phyloP scores from a whole-genome alignment of 1,139 yeast species.

The Blastobotrys ciferrii region DNA sequence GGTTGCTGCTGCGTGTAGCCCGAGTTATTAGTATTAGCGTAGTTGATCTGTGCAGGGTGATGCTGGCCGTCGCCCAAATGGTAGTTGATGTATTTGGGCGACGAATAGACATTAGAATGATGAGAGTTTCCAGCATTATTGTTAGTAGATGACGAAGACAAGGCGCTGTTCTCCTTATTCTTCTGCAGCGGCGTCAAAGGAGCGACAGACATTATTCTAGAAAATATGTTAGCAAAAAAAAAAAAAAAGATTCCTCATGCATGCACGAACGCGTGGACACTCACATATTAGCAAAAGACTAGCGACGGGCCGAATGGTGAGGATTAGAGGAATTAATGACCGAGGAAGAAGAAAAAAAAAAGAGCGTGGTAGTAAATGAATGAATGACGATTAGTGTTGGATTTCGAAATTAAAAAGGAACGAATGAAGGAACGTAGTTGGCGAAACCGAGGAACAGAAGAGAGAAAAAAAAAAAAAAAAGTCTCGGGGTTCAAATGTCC shows the following conservation, averaged over 20 bases:
- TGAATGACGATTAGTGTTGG: not conserved
- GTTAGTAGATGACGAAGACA: not conserved
- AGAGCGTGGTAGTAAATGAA: too few relatives aligned
- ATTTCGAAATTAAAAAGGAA: not conserved
- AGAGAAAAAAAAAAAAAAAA: not conserved
- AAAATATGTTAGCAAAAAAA: not conserved
- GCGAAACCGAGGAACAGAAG: not conserved
- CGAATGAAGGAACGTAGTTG: not conserved
- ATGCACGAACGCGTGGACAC: too few relatives aligned
- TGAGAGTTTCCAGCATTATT: not conserved
- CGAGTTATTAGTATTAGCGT: not conserved
- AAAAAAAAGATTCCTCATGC: not conserved
- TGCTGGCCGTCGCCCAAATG: slow-evolving; percentile 1
- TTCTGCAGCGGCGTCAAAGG: slow-evolving; percentile 18
- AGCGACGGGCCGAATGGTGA: not conserved
- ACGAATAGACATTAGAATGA: not conserved
- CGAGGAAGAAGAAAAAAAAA: not conserved
- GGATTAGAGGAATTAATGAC: not conserved
- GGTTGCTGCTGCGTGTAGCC: not conserved
- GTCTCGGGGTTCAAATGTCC: not conserved
- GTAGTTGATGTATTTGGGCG: not conserved
- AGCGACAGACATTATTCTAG: slow-evolving; percentile 11
- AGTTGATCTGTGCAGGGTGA: not conserved
- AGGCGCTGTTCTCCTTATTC: slow-evolving; percentile 4
- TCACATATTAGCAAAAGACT: not conserved